Percentiles rank a stretch among this genome's conserved stretches.
Evolutionary conservation across 2,329 filamentous ascomycete genomes (phyloP).

Genomic region (Curvularia sp.): DNA sequence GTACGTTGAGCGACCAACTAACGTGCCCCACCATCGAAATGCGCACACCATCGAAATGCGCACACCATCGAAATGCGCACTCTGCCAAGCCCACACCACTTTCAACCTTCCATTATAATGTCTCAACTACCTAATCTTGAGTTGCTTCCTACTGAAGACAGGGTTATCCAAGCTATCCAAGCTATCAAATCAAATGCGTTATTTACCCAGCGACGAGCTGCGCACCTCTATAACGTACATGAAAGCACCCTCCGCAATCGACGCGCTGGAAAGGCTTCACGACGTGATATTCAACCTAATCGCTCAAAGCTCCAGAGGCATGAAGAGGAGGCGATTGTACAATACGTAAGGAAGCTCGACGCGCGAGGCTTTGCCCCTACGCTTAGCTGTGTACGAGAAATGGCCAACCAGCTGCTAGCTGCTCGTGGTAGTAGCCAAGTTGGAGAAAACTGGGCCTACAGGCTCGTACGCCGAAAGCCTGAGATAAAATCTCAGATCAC

Average conservation of each 20-base stretch:
- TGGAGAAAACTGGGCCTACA: conserved; percentile 20
- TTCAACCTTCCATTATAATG: conserved; percentile 5
- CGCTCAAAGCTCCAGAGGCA: conserved; percentile 8
- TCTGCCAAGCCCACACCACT: conserved; percentile 6
- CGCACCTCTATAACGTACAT: neutral
- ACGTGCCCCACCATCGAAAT: too few relatives aligned
- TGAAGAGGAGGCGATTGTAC: conserved; percentile 17
- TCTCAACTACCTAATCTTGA: conserved; percentile 9
- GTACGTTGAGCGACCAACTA: too few relatives aligned
- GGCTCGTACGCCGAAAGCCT: conserved; percentile 15
- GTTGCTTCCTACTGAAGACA: conserved; percentile 6
- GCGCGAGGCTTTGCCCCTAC: conserved; percentile 19
- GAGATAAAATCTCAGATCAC: conserved; percentile 13
- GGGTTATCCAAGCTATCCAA: conserved; percentile 8
- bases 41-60: too few relatives aligned
- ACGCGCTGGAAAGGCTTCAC: conserved; percentile 12
- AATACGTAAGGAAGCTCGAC: conserved; percentile 16
- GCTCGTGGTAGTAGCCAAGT: conserved; percentile 9
- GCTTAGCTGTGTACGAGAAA: conserved; percentile 17
- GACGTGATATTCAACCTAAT: conserved; percentile 11
- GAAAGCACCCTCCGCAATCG: conserved; percentile 11
- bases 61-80: conserved; percentile 2
- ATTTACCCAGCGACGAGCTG: neutral
- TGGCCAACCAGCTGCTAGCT: conserved; percentile 22
- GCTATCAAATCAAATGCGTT: neutral